These are phyloP conservation scores for Syncephalis plumigaleata DNA, from an alignment of 371 early-diverging fungal species.

Conservation along the genomic window DNA sequence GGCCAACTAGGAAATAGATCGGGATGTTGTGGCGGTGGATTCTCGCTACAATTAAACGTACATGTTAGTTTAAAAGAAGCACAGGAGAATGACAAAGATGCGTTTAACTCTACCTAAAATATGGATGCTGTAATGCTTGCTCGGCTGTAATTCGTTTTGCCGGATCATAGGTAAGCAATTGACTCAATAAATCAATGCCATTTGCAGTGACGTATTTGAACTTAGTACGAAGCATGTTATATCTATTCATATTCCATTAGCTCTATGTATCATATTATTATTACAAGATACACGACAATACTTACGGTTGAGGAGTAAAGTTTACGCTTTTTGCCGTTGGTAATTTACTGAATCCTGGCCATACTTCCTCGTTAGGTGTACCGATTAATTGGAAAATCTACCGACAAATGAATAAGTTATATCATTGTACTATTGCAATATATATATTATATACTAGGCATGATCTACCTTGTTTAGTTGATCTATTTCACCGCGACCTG, in stretches of 20 bases:
- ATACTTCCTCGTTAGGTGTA: conserved; percentile 41
- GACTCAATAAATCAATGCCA: conserved; percentile 62
- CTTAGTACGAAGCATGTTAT: conserved; percentile 27
- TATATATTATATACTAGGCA: conserved; percentile 7
- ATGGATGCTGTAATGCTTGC: conserved; percentile 66
- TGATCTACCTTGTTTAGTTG: conserved; percentile 43
- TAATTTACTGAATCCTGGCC: conserved; percentile 51
- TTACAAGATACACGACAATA: no score
- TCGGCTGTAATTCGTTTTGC: conserved; percentile 68
- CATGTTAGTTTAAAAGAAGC: neutral
- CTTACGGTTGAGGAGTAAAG: conserved; percentile 30
- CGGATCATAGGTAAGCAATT: conserved; percentile 82
- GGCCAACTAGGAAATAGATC: conserved; percentile 93
- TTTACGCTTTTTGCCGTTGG: conserved; percentile 57
- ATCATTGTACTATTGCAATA: no score
- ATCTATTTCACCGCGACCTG: conserved; percentile 63
- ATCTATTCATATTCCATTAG: conserved; percentile 7
- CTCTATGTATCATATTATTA: neutral
- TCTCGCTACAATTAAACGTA: conserved; percentile 28
- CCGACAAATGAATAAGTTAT: neutral
- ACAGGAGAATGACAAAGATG: neutral
- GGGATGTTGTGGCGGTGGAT: conserved; percentile 81
- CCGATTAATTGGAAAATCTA: conserved; percentile 60
- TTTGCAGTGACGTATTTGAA: conserved; percentile 56
- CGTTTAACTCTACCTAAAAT: conserved; percentile 67